Percentiles rank a stretch among this genome's conserved stretches.
Evolutionary conservation across 768 basidiomycete species (phyloP).

Genomic region (Filobasidium floriforme): DNA sequence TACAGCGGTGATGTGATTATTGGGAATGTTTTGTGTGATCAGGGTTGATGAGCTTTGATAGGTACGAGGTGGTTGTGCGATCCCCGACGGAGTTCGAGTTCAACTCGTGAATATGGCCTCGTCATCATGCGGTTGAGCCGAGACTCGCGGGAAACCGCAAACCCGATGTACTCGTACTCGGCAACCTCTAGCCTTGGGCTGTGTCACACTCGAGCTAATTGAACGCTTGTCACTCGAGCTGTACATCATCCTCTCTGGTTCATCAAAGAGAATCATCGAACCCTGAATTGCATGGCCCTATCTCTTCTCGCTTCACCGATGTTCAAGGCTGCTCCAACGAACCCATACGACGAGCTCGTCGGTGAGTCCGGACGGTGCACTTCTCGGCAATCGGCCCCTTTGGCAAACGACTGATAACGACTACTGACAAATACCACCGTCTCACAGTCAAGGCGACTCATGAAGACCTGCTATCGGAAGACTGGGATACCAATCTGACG

Average conservation of each 20-base stretch:
- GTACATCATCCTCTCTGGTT: no score
- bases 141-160: background rate
- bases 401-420: background rate
- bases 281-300: no score
- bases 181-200: no score
- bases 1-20: no score
- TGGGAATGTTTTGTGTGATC: no score
- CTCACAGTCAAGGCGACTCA: constrained; percentile 83
- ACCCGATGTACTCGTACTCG: background rate
- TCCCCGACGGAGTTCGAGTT: background rate
- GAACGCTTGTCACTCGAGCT: background rate
- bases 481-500: constrained; percentile 90
- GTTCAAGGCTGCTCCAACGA: constrained; percentile 64
- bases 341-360: constrained; percentile 85
- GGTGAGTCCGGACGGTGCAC: constrained; percentile 52
- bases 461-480: constrained; percentile 87
- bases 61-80: no score
- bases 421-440: constrained; percentile 13
- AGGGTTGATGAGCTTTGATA: no score
- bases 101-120: background rate
- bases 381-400: background rate
- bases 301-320: constrained; percentile 45
- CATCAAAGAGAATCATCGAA: no score
- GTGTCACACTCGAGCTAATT: no score
- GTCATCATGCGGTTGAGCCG: background rate